Evolutionary conservation across 192 early-diverging fungal genomes (phyloP).

Genomic region (Funneliformis geosporum): DNA sequence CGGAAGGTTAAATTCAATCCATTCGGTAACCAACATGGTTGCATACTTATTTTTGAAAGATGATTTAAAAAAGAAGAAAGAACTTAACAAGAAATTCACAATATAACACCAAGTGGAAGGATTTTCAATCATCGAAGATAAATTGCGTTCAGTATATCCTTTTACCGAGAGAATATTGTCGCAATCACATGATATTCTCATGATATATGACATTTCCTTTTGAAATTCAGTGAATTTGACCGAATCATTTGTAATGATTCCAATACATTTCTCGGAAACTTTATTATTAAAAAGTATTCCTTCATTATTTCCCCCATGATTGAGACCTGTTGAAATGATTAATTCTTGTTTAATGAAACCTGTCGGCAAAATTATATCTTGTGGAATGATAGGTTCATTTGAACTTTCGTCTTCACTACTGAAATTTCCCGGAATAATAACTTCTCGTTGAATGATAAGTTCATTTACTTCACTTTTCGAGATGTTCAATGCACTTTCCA

Average conservation of each 20-base stretch:
- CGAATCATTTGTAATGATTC: background rate
- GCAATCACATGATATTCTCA: background rate
- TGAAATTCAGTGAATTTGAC: background rate
- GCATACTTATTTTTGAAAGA: too few relatives aligned
- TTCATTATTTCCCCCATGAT: background rate
- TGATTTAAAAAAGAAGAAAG: too few relatives aligned
- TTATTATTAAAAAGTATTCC: background rate
- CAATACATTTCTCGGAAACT: background rate
- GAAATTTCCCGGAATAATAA: too few relatives aligned
- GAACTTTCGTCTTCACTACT: background rate
- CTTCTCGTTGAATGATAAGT: too few relatives aligned
- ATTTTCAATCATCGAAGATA: background rate
- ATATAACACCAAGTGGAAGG: too few relatives aligned
- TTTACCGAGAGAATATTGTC: background rate
- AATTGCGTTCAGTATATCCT: background rate
- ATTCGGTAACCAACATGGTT: background rate
- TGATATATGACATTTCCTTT: background rate
- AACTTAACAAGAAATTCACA: too few relatives aligned
- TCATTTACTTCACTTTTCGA: too few relatives aligned
- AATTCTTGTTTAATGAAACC: background rate
- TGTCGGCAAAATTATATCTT: background rate
- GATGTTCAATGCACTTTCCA: too few relatives aligned
- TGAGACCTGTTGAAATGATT: background rate
- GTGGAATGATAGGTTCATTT: background rate
- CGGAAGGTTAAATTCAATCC: background rate